Evolutionary conservation across 495 filamentous ascomycete species (phyloP).

Genomic region (Amorphotheca resinae): DNA sequence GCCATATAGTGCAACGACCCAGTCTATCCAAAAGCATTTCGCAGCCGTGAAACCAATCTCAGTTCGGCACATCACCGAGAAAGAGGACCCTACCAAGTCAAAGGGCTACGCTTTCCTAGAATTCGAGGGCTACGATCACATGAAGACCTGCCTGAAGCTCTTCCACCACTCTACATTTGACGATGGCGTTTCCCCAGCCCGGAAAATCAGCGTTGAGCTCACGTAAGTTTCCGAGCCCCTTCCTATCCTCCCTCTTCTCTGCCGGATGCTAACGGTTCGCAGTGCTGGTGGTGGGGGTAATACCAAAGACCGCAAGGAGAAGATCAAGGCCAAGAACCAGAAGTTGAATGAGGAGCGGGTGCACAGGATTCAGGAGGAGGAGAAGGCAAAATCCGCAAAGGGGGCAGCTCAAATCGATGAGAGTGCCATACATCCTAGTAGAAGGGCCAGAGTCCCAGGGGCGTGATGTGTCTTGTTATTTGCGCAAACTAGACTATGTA

Average conservation of each 20-base stretch:
- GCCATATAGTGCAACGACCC: constrained; percentile 65
- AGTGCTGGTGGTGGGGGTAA: constrained; percentile 78
- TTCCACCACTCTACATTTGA: constrained; percentile 81
- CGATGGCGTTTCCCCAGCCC: constrained; percentile 43
- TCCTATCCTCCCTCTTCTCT: not conserved
- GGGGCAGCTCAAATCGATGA: constrained; percentile 23
- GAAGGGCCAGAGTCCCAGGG: constrained; percentile 33
- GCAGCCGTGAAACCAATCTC: constrained; percentile 55
- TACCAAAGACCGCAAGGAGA: constrained; percentile 52
- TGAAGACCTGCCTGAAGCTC: constrained; percentile 83
- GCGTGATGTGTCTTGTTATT: constrained; percentile 1
- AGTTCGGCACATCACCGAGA: constrained; percentile 65
- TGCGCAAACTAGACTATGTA: not conserved
- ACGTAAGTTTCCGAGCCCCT: constrained; percentile 56
- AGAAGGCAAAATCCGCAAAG: constrained; percentile 34
- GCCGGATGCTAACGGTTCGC: not conserved
- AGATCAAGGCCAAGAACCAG: constrained; percentile 75
- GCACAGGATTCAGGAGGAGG: constrained; percentile 30
- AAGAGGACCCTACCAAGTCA: constrained; percentile 51
- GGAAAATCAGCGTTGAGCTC: constrained; percentile 86
- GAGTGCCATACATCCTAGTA: constrained; percentile 44
- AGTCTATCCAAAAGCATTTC: constrained; percentile 61
- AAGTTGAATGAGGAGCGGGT: constrained; percentile 75
- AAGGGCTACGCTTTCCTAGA: constrained; percentile 91
- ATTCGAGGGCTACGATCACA: constrained; percentile 77